These are phyloP conservation scores for Candida rishiriensis DNA, from an alignment of 805 yeast genomes.

Conservation along the genomic window DNA sequence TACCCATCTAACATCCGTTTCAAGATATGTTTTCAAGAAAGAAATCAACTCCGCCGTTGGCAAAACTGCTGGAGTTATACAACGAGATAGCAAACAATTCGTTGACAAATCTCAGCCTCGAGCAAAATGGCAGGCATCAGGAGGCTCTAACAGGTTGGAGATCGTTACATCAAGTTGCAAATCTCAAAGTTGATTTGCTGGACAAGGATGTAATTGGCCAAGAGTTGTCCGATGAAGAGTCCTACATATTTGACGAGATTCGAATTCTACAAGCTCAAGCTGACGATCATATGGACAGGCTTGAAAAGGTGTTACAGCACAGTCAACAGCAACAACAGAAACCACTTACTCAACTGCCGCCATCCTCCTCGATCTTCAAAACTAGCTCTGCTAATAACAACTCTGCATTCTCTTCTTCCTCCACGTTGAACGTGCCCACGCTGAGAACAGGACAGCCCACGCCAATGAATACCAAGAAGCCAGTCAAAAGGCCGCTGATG, in stretches of 20 bases:
- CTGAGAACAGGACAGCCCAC: conserved; percentile 26
- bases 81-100: conserved; percentile 58
- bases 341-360: conserved; percentile 3
- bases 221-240: conserved; percentile 41
- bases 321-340: conserved; percentile 7
- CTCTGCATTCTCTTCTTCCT: conserved; percentile 11
- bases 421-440: conserved; percentile 22
- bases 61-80: conserved; percentile 55
- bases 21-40: conserved; percentile 44
- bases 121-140: conserved; percentile 47
- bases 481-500: conserved; percentile 16
- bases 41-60: conserved; percentile 58
- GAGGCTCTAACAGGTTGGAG: conserved; percentile 73
- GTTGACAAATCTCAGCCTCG: conserved; percentile 51
- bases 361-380: neutral
- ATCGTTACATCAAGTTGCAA: conserved; percentile 56
- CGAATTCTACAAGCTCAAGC: conserved; percentile 32
- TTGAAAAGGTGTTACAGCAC: conserved; percentile 18
- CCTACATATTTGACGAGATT: conserved; percentile 37
- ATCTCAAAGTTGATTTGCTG: conserved; percentile 50
- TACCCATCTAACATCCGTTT: neutral
- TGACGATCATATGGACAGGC: conserved; percentile 36
- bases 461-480: conserved; percentile 25
- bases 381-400: conserved; percentile 4
- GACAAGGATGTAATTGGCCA: conserved; percentile 36